phyloP scores from a whole-genome alignment of 257 asterid genomes.

The Solanum verrucosum region DNA sequence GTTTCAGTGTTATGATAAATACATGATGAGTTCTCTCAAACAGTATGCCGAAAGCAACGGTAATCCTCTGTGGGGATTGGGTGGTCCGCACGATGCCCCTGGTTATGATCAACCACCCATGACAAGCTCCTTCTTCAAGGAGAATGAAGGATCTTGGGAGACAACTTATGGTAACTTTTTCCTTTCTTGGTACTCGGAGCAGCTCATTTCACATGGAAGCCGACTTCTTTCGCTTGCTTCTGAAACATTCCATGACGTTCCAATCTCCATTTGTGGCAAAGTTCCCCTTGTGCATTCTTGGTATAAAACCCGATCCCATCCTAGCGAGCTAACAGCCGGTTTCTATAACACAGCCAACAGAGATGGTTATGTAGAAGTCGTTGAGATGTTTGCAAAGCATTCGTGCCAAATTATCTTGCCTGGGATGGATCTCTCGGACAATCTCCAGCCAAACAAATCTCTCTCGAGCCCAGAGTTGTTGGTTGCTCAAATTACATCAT shows the following conservation, averaged over 20 bases:
- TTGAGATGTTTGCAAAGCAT: conserved; percentile 41
- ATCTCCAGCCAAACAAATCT: conserved; percentile 25
- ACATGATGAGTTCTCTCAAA: conserved; percentile 55
- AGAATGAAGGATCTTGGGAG: conserved; percentile 77
- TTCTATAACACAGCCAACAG: conserved; percentile 51
- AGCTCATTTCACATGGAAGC: conserved; percentile 57
- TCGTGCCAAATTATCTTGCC: conserved; percentile 50
- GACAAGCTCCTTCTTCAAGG: conserved; percentile 49
- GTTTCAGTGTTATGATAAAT: conserved; percentile 73
- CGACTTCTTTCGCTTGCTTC: conserved; percentile 54
- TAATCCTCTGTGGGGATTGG: conserved; percentile 75
- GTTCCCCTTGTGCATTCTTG: conserved; percentile 46
- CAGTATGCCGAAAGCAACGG: conserved; percentile 42
- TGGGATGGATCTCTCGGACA: conserved; percentile 56
- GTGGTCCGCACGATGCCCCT: conserved; percentile 80
- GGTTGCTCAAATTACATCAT: conserved; percentile 31
- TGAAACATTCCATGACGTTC: conserved; percentile 38
- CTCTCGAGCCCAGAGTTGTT: conserved; percentile 52
- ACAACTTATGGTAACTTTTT: conserved; percentile 69
- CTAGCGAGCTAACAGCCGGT: conserved; percentile 67
- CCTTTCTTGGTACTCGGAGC: conserved; percentile 70
- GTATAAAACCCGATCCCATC: conserved; percentile 62
- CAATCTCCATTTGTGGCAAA: conserved; percentile 45
- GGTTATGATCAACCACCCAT: conserved; percentile 31
- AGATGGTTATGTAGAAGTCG: conserved; percentile 54